phyloP scores from a whole-genome alignment of 2,329 filamentous ascomycete genomes.

The Fusarium robinianum region DNA sequence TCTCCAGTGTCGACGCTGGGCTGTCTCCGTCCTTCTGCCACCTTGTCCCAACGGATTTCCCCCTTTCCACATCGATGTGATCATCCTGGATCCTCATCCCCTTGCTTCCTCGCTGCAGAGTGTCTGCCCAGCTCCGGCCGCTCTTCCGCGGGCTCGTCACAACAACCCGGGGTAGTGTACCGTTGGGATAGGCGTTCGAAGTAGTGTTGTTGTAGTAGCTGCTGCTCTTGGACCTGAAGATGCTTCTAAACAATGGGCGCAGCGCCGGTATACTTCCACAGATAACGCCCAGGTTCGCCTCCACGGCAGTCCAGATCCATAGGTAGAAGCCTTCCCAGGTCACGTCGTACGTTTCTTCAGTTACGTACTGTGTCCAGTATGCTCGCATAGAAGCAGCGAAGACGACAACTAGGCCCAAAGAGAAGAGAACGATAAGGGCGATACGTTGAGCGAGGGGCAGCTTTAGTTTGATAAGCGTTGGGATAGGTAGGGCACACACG shows the following conservation, averaged over 20 bases:
- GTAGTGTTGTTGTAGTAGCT: conserved; percentile 30
- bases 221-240: conserved; percentile 33
- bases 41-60: conserved; percentile 12
- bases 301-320: conserved; percentile 50
- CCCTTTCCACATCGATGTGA: conserved; percentile 29
- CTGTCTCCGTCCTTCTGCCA: conserved; percentile 27
- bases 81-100: conserved; percentile 34
- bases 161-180: conserved; percentile 22
- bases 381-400: conserved; percentile 43
- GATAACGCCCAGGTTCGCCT: conserved; percentile 48
- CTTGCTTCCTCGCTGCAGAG: conserved; percentile 26
- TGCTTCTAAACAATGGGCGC: conserved; percentile 33
- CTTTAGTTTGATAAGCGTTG: conserved; percentile 40
- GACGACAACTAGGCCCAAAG: conserved; percentile 45
- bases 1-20: conserved; percentile 28
- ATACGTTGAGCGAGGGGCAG: conserved; percentile 43
- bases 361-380: conserved; percentile 45
- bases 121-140: conserved; percentile 27
- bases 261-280: conserved; percentile 47
- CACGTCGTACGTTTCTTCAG: conserved; percentile 45
- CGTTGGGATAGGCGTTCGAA: conserved; percentile 26
- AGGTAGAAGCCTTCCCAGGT: conserved; percentile 48
- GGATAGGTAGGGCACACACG: conserved; percentile 46
- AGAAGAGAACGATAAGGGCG: conserved; percentile 44
- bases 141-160: conserved; percentile 20